These are phyloP conservation scores for Fusarium temperatum DNA, from an alignment of 2,329 filamentous ascomycete genomes.

Conservation along the genomic window DNA sequence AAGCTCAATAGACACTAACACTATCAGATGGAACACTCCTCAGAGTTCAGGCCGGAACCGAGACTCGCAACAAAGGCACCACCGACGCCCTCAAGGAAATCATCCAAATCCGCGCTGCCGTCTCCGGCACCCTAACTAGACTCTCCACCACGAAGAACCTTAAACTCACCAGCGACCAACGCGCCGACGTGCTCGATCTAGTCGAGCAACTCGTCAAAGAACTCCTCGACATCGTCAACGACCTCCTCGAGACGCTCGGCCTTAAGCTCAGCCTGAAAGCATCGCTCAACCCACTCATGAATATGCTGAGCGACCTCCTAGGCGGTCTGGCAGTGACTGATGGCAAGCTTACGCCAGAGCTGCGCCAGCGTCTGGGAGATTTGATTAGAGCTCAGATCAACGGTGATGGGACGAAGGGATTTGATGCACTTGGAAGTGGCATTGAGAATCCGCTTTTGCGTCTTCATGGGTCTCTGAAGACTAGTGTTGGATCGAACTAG, in stretches of 20 bases:
- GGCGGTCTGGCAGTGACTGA: neutral
- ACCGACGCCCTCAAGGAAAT: neutral
- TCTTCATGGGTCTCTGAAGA: neutral
- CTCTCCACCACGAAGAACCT: conserved; percentile 7
- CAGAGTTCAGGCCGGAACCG: neutral
- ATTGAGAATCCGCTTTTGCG: conserved; percentile 4
- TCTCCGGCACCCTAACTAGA: neutral
- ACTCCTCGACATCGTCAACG: neutral
- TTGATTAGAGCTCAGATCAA: neutral
- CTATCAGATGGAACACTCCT: neutral
- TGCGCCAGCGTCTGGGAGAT: neutral
- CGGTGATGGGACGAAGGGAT: neutral
- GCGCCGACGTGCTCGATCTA: neutral
- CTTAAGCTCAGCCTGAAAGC: neutral
- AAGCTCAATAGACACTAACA: neutral
- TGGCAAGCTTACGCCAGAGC: neutral
- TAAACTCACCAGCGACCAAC: neutral
- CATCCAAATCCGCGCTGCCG: neutral
- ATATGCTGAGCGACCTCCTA: neutral
- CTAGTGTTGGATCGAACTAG: neutral
- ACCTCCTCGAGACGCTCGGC: neutral
- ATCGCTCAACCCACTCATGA: conserved; percentile 8
- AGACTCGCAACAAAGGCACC: neutral
- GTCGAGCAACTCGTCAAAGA: neutral
- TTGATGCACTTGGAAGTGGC: neutral